phyloP scores from a whole-genome alignment of 1,284 basidiomycete species.

The Ceratobasidium sp. region DNA sequence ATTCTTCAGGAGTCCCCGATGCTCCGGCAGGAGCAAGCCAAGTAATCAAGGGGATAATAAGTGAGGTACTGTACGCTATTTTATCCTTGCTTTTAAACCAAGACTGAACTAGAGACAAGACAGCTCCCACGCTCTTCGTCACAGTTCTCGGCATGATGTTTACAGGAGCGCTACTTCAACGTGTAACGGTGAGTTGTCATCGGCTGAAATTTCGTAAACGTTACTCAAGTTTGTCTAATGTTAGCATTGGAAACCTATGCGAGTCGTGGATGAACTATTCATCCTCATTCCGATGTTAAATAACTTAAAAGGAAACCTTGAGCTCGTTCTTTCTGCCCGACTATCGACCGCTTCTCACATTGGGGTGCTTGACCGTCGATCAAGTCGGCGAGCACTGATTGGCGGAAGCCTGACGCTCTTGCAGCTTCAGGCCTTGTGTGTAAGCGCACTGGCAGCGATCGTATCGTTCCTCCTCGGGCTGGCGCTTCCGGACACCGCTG shows the following conservation, averaged over 20 bases:
- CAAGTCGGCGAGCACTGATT: slow-evolving; percentile 37
- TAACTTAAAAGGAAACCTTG: slow-evolving; percentile 95
- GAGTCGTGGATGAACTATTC: slow-evolving; percentile 89
- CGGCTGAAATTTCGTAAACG: background rate
- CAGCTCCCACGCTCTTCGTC: slow-evolving; percentile 71
- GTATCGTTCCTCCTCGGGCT: slow-evolving; percentile 77
- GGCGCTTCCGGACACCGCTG: slow-evolving; percentile 58
- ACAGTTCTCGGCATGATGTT: slow-evolving; percentile 78
- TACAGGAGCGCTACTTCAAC: slow-evolving; percentile 85
- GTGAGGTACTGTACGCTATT: slow-evolving; percentile 6
- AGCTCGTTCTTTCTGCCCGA: slow-evolving; percentile 89
- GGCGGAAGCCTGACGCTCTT: slow-evolving; percentile 66
- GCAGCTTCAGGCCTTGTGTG: slow-evolving; percentile 90
- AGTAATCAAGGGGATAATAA: slow-evolving; percentile 32
- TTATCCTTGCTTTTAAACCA: background rate
- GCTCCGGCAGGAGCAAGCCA: slow-evolving; percentile 7
- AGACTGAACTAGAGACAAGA: slow-evolving; percentile 54
- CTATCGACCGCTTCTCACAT: slow-evolving; percentile 62
- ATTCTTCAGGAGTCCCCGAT: background rate
- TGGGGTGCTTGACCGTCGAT: slow-evolving; percentile 35
- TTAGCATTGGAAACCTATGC: slow-evolving; percentile 87
- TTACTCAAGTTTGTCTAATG: slow-evolving; percentile 11
- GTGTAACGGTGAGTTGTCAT: slow-evolving; percentile 66
- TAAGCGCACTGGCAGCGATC: slow-evolving; percentile 84
- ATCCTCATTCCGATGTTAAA: slow-evolving; percentile 94